These are phyloP conservation scores for Pseudogymnoascus sp. DNA, from an alignment of 2,329 filamentous ascomycete genomes.

Conservation along the genomic window DNA sequence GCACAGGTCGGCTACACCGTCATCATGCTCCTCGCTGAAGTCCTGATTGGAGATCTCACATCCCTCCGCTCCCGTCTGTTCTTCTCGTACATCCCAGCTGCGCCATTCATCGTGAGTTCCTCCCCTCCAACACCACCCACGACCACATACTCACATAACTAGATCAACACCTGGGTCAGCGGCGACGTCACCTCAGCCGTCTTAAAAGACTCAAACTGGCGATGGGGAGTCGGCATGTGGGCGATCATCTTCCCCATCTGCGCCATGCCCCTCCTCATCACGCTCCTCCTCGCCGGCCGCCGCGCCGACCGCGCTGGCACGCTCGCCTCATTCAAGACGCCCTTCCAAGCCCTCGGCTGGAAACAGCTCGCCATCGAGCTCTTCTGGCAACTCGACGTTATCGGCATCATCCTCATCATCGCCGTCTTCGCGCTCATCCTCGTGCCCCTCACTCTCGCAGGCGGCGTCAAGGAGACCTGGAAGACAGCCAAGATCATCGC, in stretches of 20 bases:
- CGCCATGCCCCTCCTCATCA: slow-evolving; percentile 46
- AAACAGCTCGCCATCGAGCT: slow-evolving; percentile 35
- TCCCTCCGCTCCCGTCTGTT: slow-evolving; percentile 56
- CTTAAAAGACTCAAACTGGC: slow-evolving; percentile 44
- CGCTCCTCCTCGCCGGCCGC: slow-evolving; percentile 42
- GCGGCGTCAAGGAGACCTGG: slow-evolving; percentile 43
- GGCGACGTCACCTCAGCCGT: slow-evolving; percentile 49
- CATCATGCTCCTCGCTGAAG: slow-evolving; percentile 54
- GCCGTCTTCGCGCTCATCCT: slow-evolving; percentile 41
- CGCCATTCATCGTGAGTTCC: slow-evolving; percentile 43
- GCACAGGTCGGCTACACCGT: slow-evolving; percentile 53
- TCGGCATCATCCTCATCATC: slow-evolving; percentile 42
- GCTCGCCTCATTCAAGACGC: slow-evolving; percentile 38
- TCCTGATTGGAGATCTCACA: slow-evolving; percentile 57
- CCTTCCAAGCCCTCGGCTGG: slow-evolving; percentile 36
- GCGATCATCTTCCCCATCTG: slow-evolving; percentile 52
- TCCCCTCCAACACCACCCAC: background rate
- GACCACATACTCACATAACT: background rate
- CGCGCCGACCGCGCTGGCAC: slow-evolving; percentile 47
- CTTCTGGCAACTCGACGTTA: slow-evolving; percentile 48
- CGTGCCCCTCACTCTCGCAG: slow-evolving; percentile 48
- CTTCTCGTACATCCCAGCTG: slow-evolving; percentile 57
- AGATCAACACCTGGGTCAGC: slow-evolving; percentile 57
- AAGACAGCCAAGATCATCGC: slow-evolving; percentile 42
- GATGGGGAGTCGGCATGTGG: slow-evolving; percentile 60